Conservation (phyloP, 2,329 filamentous ascomycete genomes). For the Claviceps arundinis region DNA sequence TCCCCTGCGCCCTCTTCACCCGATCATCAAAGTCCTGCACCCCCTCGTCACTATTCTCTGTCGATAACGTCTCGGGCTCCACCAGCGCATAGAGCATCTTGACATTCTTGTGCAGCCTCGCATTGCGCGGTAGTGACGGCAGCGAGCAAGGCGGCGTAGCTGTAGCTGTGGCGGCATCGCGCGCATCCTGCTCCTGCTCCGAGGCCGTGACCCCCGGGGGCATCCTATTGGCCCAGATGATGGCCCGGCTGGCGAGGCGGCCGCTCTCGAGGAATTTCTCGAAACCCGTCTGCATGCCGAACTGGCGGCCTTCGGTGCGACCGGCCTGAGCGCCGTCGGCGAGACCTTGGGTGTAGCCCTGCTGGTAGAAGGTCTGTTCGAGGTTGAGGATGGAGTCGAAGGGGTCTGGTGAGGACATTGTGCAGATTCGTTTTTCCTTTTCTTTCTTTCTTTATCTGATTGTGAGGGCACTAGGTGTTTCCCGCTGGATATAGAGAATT, state of each 20-base stretch:
- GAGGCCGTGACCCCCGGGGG: constrained; percentile 10
- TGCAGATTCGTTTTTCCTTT: neutral
- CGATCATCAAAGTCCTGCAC: constrained; percentile 88
- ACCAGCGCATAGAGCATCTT: constrained; percentile 61
- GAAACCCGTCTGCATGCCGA: constrained; percentile 85
- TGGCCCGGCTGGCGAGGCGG: constrained; percentile 59
- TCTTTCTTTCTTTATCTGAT: neutral
- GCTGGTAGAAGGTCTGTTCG: constrained; percentile 61
- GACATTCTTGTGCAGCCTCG: constrained; percentile 65
- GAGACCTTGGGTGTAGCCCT: constrained; percentile 66
- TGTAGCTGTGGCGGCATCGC: neutral
- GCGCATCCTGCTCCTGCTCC: too few species aligned
- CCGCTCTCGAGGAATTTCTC: constrained; percentile 82
- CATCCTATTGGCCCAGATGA: constrained; percentile 73
- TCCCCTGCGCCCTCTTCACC: constrained; percentile 68
- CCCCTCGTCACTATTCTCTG: constrained; percentile 73
- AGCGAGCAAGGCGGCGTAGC: constrained; percentile 13
- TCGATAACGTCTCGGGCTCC: constrained; percentile 64
- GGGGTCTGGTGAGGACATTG: constrained; percentile 25
- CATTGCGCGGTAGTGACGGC: constrained; percentile 38
- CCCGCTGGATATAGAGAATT: neutral
- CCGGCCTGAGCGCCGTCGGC: constrained; percentile 67
- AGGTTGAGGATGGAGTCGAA: constrained; percentile 46
- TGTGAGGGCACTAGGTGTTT: too few species aligned
- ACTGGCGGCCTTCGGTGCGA: constrained; percentile 73